Evolutionary conservation across 2,329 filamentous ascomycete genomes (phyloP).

Genomic region (Sporothrix euskadiensis): DNA sequence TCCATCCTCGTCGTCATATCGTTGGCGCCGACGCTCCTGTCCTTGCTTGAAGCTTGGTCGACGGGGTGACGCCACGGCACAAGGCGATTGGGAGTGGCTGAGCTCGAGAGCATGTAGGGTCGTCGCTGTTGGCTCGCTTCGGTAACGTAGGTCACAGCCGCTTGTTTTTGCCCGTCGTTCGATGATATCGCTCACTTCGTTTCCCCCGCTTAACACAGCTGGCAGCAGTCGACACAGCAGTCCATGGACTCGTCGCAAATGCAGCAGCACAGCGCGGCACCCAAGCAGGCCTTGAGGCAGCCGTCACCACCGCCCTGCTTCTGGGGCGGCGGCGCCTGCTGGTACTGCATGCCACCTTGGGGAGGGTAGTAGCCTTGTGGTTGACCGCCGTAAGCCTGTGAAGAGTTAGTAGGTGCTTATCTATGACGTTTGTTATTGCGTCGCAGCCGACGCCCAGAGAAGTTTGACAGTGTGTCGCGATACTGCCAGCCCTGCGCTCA

Average conservation of each 20-base stretch:
- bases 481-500: background rate
- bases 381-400: slow-evolving; percentile 33
- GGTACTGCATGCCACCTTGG: slow-evolving; percentile 47
- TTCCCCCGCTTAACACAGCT: slow-evolving; percentile 40
- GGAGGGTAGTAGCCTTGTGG: slow-evolving; percentile 48
- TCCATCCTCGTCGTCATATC: background rate
- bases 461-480: background rate
- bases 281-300: slow-evolving; percentile 44
- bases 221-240: slow-evolving; percentile 50
- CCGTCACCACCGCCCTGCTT: slow-evolving; percentile 42
- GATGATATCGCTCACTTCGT: background rate
- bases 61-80: background rate
- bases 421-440: background rate
- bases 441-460: background rate
- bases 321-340: slow-evolving; percentile 46
- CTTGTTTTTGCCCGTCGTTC: background rate
- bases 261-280: slow-evolving; percentile 53
- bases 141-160: background rate
- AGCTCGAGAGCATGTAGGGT: background rate
- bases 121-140: background rate
- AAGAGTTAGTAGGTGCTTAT: background rate
- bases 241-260: slow-evolving; percentile 54
- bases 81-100: too few relatives aligned
- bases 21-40: background rate
- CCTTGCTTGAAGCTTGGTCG: background rate